A percentile compares a stretch with the other conserved stretches of the same genome.
These are phyloP conservation scores for Solioccasus polychromus DNA, from an alignment of 768 basidiomycete genomes.

Conservation along the genomic window DNA sequence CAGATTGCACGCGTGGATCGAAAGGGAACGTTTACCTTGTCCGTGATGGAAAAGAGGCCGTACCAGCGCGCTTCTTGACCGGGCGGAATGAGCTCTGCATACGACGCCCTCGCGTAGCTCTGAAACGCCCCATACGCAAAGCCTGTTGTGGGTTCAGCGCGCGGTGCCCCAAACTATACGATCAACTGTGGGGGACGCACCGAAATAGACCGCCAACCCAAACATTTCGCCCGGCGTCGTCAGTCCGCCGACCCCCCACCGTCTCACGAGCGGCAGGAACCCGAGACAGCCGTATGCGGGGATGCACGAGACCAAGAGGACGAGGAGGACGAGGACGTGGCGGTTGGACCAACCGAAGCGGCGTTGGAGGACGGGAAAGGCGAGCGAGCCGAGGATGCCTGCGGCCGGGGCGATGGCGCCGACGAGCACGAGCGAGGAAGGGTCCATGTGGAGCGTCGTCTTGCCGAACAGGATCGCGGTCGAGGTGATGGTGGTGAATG, in stretches of 20 bases:
- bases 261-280: conserved; percentile 56
- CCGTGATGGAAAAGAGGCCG: conserved; percentile 85
- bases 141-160: conserved; percentile 34
- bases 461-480: conserved; percentile 92
- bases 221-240: conserved; percentile 85
- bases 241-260: conserved; percentile 61
- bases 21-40: conserved; percentile 53
- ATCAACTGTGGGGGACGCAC: too few relatives aligned
- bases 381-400: conserved; percentile 83
- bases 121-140: conserved; percentile 88
- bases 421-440: conserved; percentile 75
- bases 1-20: background rate
- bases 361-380: conserved; percentile 74
- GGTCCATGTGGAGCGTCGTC: conserved; percentile 76
- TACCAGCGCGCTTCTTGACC: conserved; percentile 92
- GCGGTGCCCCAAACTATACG: background rate
- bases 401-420: conserved; percentile 73
- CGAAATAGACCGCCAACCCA: conserved; percentile 77
- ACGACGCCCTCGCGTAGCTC: conserved; percentile 83
- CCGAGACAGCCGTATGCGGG: conserved; percentile 84
- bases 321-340: conserved; percentile 60
- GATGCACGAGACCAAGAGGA: conserved; percentile 62
- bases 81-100: conserved; percentile 81
- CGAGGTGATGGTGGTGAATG: conserved; percentile 89
- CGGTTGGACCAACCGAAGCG: conserved; percentile 64